Evolutionary conservation across 2,329 filamentous ascomycete species (phyloP), one percentile per base, ranked within the genome.

Genomic region (Neonectria faginata): DNA sequence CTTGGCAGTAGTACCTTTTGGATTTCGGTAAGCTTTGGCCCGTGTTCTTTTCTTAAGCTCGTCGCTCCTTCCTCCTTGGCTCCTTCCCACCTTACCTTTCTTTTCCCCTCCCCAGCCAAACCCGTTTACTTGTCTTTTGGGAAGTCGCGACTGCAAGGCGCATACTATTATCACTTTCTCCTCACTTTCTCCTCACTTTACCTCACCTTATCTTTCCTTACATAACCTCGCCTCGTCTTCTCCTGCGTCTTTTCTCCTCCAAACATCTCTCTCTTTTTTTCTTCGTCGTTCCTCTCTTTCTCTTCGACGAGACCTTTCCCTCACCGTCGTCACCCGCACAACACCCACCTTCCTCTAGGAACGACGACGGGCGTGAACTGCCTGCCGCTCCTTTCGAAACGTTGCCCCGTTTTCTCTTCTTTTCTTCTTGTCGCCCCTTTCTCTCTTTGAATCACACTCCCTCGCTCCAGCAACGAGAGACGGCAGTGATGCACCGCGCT

Each of bases 321-420:
- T 33, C 29, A 20, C n/a, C 53, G 20, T 62, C 53, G 52, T 51
- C 59, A 59, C 36, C 25, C 47, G 50, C 51, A 29, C 25, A 47
- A 20, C 50, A 53, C 60, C 45, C 25, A 55, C 60, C 42, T 29
- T 60, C 54, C 50, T 47, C 47, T 56, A 56, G 53, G 54, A 63
- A 66, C 64, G 67, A 53, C 52, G 64, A 64, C 36, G 41, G 39
- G 39, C 57, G 57, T 65, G 57, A 73, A 57, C 58, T 22, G 44
- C 47, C 62, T 52, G 44, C 60, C 66, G 60, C 60, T 69, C 66
- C 58, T 62, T 66, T 64, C 62, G 48, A 42, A 50, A 33, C 57
- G 42, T 63, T 52, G 51, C 50, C 53, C 60, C 59, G 55, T 42
- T 45, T 54, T 47, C 10, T 54, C 59, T 50, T 50, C 22, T 62